Percentiles rank a stretch among this genome's conserved stretches.
These are phyloP conservation scores for Pontederia paniculata DNA, from an alignment of 176 grass and related monocot species.

Conservation along the genomic window DNA sequence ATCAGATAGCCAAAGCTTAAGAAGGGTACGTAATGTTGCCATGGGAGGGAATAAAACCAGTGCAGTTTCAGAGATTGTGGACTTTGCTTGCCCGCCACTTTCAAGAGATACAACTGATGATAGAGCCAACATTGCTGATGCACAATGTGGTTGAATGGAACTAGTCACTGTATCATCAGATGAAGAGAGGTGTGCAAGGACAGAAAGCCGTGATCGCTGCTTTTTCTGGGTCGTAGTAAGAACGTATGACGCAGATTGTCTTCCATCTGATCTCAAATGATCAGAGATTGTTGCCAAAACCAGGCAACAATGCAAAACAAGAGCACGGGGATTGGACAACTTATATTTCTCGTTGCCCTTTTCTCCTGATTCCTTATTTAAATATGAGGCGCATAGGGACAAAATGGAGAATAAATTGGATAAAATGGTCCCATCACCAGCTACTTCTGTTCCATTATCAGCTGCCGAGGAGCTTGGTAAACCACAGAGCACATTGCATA, in stretches of 20 bases:
- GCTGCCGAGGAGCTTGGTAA: conserved; percentile 34
- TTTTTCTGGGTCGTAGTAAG: conserved; percentile 54
- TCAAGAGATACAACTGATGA: no score
- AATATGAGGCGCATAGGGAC: conserved; percentile 59
- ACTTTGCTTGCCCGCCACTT: no score
- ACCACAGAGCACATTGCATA: conserved; percentile 44
- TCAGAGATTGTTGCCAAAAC: conserved; percentile 52
- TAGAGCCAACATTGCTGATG: conserved; percentile 73
- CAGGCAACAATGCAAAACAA: conserved; percentile 65
- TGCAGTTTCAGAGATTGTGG: no score
- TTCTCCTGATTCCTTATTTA: conserved; percentile 72
- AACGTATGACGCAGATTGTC: conserved; percentile 44
- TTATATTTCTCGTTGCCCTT: conserved; percentile 65
- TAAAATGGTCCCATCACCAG: conserved; percentile 73
- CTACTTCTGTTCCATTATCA: conserved; percentile 42
- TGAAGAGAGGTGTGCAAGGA: conserved; percentile 70
- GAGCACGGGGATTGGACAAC: conserved; percentile 67
- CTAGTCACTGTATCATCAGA: conserved; percentile 59
- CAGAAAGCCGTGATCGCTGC: conserved; percentile 48
- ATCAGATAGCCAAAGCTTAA: no score
- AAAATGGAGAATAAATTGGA: conserved; percentile 72
- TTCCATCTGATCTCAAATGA: conserved; percentile 36
- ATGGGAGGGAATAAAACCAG: no score
- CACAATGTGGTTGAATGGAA: conserved; percentile 64
- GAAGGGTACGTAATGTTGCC: no score